Conservation (phyloP, 1,284 basidiomycete species). For the Meira nashicola region DNA sequence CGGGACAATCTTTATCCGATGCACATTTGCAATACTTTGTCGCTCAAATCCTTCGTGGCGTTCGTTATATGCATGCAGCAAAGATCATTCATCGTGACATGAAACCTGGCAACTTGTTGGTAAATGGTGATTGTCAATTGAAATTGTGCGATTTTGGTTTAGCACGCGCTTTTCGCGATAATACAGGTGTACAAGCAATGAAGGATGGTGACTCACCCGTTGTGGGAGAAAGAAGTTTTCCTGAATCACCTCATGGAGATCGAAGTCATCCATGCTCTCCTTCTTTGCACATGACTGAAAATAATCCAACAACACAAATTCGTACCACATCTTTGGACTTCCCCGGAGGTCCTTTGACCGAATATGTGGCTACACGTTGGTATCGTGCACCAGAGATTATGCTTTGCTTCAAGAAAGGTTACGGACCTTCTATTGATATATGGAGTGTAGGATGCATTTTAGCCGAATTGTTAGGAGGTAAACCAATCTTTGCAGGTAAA, state of each 20-base stretch:
- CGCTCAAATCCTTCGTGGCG: constrained; percentile 48
- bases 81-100: constrained; percentile 50
- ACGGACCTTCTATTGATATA: constrained; percentile 50
- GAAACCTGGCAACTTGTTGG: constrained; percentile 51
- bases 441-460: constrained; percentile 52
- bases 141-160: constrained; percentile 50
- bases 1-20: constrained; percentile 45
- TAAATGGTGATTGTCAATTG: constrained; percentile 50
- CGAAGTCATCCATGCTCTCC: constrained; percentile 6
- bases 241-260: constrained; percentile 2
- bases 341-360: constrained; percentile 49
- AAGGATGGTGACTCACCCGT: background rate
- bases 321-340: constrained; percentile 31
- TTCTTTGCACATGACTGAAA: background rate
- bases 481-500: constrained; percentile 49
- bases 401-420: constrained; percentile 49
- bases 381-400: constrained; percentile 52
- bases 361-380: constrained; percentile 51
- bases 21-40: constrained; percentile 50
- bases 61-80: constrained; percentile 48
- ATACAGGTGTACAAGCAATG: background rate
- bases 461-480: constrained; percentile 46
- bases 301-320: background rate
- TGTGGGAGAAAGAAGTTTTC: background rate
- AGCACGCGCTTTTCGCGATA: constrained; percentile 35